Percentiles rank a stretch among this genome's conserved stretches.
These are phyloP conservation scores for Coemansia sp. DNA, from an alignment of 192 early-diverging fungal genomes.

Conservation along the genomic window DNA sequence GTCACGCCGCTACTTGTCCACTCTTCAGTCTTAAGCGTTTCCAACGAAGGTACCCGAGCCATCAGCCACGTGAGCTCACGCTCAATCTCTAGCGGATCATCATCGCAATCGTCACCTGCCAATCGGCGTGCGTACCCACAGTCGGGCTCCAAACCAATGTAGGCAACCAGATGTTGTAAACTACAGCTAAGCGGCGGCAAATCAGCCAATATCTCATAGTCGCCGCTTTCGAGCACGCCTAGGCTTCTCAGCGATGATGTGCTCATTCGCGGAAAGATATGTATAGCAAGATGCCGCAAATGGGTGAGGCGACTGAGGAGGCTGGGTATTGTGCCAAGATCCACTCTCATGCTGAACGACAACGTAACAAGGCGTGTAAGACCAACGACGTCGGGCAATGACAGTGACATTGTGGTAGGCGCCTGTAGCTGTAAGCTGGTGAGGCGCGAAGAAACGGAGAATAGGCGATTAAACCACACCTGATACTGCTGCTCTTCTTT, in stretches of 20 bases:
- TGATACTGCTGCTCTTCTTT: conserved; percentile 25
- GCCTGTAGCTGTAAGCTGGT: conserved; percentile 36
- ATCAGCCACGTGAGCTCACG: conserved; percentile 38
- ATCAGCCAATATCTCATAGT: conserved; percentile 14
- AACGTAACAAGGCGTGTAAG: conserved; percentile 17
- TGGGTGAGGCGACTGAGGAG: conserved; percentile 28
- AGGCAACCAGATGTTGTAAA: conserved; percentile 22
- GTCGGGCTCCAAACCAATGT: conserved; percentile 21
- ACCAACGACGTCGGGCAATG: conserved; percentile 45
- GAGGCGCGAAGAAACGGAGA: conserved; percentile 29
- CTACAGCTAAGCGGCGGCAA: conserved; percentile 37
- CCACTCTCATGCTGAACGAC: conserved; percentile 44
- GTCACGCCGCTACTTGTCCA: conserved; percentile 28
- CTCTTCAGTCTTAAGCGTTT: conserved; percentile 24
- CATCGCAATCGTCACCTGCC: neutral
- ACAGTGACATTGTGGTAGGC: conserved; percentile 10
- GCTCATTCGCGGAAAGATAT: conserved; percentile 26
- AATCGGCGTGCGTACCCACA: neutral
- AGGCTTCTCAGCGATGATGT: conserved; percentile 15
- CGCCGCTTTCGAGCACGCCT: conserved; percentile 19
- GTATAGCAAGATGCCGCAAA: conserved; percentile 28
- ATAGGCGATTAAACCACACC: conserved; percentile 40
- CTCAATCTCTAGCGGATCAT: conserved; percentile 23
- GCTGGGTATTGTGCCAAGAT: conserved; percentile 34
- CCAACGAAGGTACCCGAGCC: conserved; percentile 35